A percentile compares a stretch with the other conserved stretches of the same genome.
phyloP scores from a whole-genome alignment of 495 filamentous ascomycete genomes.

The Aspergillus haitiensis region DNA sequence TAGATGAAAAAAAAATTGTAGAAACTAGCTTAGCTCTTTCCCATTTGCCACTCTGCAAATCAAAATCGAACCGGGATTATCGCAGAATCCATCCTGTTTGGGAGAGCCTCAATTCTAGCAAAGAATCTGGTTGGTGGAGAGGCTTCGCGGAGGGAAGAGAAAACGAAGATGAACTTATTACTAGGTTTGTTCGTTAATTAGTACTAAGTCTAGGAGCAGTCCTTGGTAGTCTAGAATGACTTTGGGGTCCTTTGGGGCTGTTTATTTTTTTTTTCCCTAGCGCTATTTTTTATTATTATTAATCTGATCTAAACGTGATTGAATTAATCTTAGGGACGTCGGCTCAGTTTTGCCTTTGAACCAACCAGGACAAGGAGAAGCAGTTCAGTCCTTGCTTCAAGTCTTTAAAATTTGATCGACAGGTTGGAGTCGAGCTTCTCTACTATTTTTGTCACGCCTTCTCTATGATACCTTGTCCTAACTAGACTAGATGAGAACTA shows the following conservation, averaged over 20 bases:
- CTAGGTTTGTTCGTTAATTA: no score
- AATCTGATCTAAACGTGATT: no score
- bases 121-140: not conserved
- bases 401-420: not conserved
- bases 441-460: not conserved
- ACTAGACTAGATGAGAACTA: not conserved
- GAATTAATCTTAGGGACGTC: no score
- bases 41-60: not conserved
- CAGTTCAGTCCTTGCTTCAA: no score
- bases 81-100: constrained; percentile 15
- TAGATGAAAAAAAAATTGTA: not conserved
- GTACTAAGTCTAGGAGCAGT: no score
- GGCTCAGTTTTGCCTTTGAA: no score
- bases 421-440: not conserved
- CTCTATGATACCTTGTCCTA: not conserved
- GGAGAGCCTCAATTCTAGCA: constrained; percentile 3
- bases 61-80: constrained; percentile 8
- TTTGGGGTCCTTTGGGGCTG: no score
- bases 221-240: no score
- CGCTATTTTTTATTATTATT: no score
- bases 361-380: no score
- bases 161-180: not conserved
- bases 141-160: not conserved
- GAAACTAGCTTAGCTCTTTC: not conserved
- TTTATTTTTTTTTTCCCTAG: no score